Evolutionary conservation across 345 rosid species (phyloP).

Genomic region (Citropsis articulata): DNA sequence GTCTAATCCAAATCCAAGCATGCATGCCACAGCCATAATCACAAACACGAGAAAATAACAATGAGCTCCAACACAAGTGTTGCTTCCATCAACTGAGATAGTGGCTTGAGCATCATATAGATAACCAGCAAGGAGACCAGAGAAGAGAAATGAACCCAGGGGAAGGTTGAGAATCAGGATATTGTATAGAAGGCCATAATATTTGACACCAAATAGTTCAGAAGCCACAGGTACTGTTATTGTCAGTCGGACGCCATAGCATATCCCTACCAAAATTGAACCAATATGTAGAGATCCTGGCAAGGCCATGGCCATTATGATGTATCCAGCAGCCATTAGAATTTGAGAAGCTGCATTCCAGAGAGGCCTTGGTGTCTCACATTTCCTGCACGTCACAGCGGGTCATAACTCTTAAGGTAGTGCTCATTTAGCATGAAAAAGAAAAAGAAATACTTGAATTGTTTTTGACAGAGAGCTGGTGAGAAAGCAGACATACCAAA

Average conservation of each 20-base stretch:
- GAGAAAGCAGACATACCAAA: constrained; percentile 45
- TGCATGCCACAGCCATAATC: constrained; percentile 66
- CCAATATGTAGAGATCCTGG: constrained; percentile 82
- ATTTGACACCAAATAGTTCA: constrained; percentile 88
- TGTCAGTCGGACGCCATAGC: constrained; percentile 92
- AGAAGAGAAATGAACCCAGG: constrained; percentile 88
- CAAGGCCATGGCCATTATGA: constrained; percentile 73
- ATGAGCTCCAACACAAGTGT: constrained; percentile 85
- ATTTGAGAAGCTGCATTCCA: constrained; percentile 96
- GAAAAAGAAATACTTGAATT: neutral
- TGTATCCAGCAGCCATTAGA: constrained; percentile 68
- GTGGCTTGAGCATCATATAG: constrained; percentile 73
- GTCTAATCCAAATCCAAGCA: constrained; percentile 69
- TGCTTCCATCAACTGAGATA: constrained; percentile 60
- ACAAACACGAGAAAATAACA: constrained; percentile 75
- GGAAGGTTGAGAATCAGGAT: constrained; percentile 84
- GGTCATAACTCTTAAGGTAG: neutral
- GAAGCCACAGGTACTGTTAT: constrained; percentile 85
- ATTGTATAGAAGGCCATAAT: constrained; percentile 84
- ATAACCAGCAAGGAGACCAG: constrained; percentile 79
- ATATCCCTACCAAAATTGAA: constrained; percentile 77
- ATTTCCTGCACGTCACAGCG: constrained; percentile 42
- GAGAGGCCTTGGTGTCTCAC: constrained; percentile 81
- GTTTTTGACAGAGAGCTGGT: neutral
- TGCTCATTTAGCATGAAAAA: too few species aligned